Evolutionary conservation across 2,329 filamentous ascomycete genomes (phyloP).

Genomic region (Aspergillus sp.): DNA sequence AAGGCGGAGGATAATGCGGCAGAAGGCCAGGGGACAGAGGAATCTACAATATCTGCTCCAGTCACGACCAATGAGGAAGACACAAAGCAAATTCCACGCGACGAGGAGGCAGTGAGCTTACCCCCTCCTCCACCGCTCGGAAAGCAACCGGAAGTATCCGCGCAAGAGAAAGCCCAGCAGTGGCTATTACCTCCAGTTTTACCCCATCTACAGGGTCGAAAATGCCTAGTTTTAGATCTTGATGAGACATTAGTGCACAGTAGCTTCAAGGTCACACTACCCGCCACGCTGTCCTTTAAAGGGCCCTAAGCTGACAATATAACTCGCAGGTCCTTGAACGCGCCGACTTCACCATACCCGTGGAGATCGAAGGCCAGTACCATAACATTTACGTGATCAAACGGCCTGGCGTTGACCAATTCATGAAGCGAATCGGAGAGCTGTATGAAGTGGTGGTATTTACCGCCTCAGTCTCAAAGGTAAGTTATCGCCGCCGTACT

Average conservation of each 20-base stretch:
- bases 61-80: slow-evolving; percentile 47
- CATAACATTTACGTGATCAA: slow-evolving; percentile 99
- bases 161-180: slow-evolving; percentile 55
- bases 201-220: slow-evolving; percentile 78
- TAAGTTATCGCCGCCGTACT: slow-evolving; percentile 43
- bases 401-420: slow-evolving; percentile 94
- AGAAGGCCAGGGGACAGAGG: slow-evolving; percentile 17
- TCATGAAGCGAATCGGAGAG: slow-evolving; percentile 98
- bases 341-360: slow-evolving; percentile 97
- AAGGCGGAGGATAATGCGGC: slow-evolving; percentile 17
- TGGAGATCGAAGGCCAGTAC: slow-evolving; percentile 98
- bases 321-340: slow-evolving; percentile 80
- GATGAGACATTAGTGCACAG: slow-evolving; percentile 98
- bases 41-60: slow-evolving; percentile 43
- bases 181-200: slow-evolving; percentile 80
- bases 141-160: slow-evolving; percentile 32
- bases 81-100: slow-evolving; percentile 39
- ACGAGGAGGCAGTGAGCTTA: slow-evolving; percentile 43
- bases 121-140: slow-evolving; percentile 58
- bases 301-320: slow-evolving; percentile 4
- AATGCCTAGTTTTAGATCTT: slow-evolving; percentile 91
- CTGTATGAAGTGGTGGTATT: slow-evolving; percentile 98
- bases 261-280: slow-evolving; percentile 81
- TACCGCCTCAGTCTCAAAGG: slow-evolving; percentile 97
- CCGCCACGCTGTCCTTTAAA: background rate